Evolutionary conservation across 2,329 filamentous ascomycete species (phyloP).

Genomic region (Fusarium keratoplasticum): DNA sequence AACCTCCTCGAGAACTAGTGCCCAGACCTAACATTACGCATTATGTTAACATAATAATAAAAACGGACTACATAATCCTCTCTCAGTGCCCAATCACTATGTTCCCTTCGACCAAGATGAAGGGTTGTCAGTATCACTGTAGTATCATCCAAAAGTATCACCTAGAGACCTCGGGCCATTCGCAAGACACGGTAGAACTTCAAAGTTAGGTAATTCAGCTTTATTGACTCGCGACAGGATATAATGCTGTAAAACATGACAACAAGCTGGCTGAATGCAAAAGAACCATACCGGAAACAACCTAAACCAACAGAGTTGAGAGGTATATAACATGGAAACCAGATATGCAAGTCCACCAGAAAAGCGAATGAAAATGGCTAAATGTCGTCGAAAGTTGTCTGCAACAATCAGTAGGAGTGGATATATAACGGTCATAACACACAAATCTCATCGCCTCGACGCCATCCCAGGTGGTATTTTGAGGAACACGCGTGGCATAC

Average conservation of each 20-base stretch:
- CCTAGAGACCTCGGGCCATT: not conserved
- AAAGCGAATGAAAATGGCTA: not conserved
- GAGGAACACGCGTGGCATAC: not conserved
- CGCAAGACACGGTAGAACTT: not conserved
- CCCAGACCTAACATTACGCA: not conserved
- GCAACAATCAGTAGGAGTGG: conserved; percentile 19
- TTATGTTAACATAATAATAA: not conserved
- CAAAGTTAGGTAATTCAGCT: not conserved
- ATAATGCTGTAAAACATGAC: not conserved
- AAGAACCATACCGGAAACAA: not conserved
- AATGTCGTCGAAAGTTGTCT: conserved; percentile 1
- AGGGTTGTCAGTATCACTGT: not conserved
- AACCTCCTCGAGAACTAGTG: not conserved
- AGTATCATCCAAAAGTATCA: not conserved
- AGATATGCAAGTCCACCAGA: not conserved
- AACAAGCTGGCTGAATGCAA: not conserved
- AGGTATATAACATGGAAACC: not conserved
- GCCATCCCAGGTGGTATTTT: not conserved
- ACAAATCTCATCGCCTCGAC: not conserved
- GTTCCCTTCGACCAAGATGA: not conserved
- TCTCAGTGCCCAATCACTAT: not conserved
- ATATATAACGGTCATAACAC: conserved; percentile 1
- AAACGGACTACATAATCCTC: not conserved
- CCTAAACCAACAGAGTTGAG: not conserved
- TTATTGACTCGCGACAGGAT: not conserved